Evolutionary conservation across 768 basidiomycete genomes (phyloP), one percentile per base, ranked within the genome.

Genomic region (Russula earlei): DNA sequence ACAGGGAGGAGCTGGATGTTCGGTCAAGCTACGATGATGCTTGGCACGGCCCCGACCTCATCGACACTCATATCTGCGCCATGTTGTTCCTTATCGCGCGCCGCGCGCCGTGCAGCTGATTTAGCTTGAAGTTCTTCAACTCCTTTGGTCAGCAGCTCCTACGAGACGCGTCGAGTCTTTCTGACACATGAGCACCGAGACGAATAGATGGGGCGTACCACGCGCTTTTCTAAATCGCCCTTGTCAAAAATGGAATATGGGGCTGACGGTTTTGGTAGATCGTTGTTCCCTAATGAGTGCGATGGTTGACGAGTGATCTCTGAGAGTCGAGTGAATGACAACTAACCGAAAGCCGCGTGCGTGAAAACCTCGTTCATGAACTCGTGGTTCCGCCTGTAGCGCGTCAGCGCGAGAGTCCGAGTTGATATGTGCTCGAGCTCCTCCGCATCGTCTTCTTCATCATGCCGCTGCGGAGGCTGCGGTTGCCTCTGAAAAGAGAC

Each of bases 361-460:
- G 74, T 75, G 68, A 91, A 90, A 1, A 91, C 84, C 41, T 85
- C 85, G 64, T 84, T 84, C 87, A 91, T 91, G 57, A 85, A 73
- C 42, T 89, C 88, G 63, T 91, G 87, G 63, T 91, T 91, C 6
- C 87, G 81, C 61, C 76, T 79, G 65, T 89, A 91, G 34, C 88
- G 76, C 17, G 81, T 77, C 34, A 85, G 64, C 7, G 89, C 85
- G 15, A 90, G 74, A 2, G 85, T 79, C 41, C 85, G 77, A 2
- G 85, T 81, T 0, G 88, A 85, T 56, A 90, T 84, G 56, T 76
- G 72, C 56, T 90, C 87, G 22, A 75, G 69, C 58, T 87, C 85
- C 62, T 87, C 83, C 17, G 62, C 55, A 4, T 56, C 43, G 37
- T 62, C 61, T 36, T 65, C 63, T 47, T 62, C 63, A 34, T 62